Evolutionary conservation across 495 filamentous ascomycete species (phyloP).

Genomic region (Aspergillus cavernicola): DNA sequence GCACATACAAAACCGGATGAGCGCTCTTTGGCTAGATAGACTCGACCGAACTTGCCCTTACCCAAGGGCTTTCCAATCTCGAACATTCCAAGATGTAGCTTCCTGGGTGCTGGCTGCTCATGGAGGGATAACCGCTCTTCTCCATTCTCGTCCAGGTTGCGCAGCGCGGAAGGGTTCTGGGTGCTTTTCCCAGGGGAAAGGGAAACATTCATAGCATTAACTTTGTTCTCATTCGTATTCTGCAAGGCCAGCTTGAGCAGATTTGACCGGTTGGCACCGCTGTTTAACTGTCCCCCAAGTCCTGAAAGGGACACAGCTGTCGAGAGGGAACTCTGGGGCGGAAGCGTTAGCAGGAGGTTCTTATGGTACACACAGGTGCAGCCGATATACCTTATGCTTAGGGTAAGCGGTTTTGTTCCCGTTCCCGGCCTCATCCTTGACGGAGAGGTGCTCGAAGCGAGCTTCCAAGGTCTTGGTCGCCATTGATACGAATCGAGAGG

Average conservation of each 20-base stretch:
- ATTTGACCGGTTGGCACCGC: slow-evolving; percentile 61
- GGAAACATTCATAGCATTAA: slow-evolving; percentile 42
- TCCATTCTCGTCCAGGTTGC: slow-evolving; percentile 53
- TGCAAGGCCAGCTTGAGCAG: slow-evolving; percentile 80
- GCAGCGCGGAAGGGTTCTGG: slow-evolving; percentile 38
- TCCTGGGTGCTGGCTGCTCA: slow-evolving; percentile 61
- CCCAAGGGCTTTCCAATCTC: slow-evolving; percentile 95
- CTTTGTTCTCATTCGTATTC: slow-evolving; percentile 58
- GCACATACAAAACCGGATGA: slow-evolving; percentile 90
- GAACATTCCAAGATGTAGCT: slow-evolving; percentile 97
- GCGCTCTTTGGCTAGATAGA: slow-evolving; percentile 91
- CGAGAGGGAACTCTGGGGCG: slow-evolving; percentile 40
- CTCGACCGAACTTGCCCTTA: slow-evolving; percentile 96
- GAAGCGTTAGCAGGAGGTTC: slow-evolving; percentile 26
- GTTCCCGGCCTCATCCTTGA: slow-evolving; percentile 75
- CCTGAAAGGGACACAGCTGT: slow-evolving; percentile 51
- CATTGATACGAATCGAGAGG: slow-evolving; percentile 32
- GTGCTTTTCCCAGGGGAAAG: slow-evolving; percentile 31
- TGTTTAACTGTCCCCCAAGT: slow-evolving; percentile 50
- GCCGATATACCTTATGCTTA: slow-evolving; percentile 62
- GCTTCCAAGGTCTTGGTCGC: slow-evolving; percentile 64
- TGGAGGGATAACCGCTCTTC: slow-evolving; percentile 55
- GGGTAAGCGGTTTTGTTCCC: slow-evolving; percentile 47
- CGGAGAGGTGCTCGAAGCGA: slow-evolving; percentile 76
- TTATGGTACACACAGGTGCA: not conserved